Evolutionary conservation across 345 rosid genomes (phyloP), one percentile per base, ranked within the genome.

Genomic region (Hypericum perforatum): DNA sequence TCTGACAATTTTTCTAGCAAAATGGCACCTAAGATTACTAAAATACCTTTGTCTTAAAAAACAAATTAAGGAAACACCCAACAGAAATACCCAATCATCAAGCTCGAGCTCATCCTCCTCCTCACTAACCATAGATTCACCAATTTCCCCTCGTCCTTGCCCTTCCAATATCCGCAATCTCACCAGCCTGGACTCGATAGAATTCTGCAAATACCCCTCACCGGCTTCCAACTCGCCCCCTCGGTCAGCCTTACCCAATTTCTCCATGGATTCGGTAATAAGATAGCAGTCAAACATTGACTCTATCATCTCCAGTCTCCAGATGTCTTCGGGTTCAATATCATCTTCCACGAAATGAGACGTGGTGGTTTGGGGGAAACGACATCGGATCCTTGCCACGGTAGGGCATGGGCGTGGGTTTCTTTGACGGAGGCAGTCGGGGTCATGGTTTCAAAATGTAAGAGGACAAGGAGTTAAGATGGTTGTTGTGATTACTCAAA

Each of bases 301-400:
- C 0, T 81, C 78, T 47, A 90, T 80, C 44, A 62, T 70, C 43
- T 90, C 91, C 71, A 86, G 68, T 75, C 94, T 75, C 69, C 74
- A 78, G 16, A 12, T 32, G 11, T 66, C 64, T 9, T 70, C 64
- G 13, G 54, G 52, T 13, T 45, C 39, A 14, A 52, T 12, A 38
- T 43, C 22, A 1, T 12, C 16, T 46, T 8, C 49, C 16, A 13
- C 49, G 5, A 0, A 52, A 53, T 7, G 37, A n/a, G 1, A 22
- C 45, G 40, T 32, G 41, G 63, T 56, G 9, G 29, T 40, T 15
- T 22, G 8, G 22, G 29, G 6, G 6, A 0, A 0, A 46, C 47
- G 8, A 14, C 12, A 36, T 11, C 32, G 7, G 69, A 61, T 85
- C 90, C 41, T 80, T 80, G 0, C 84, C 83, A 0, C 64, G 64